Evolutionary conservation across 768 basidiomycete species (phyloP).

Genomic region (Mycena haematopus): DNA sequence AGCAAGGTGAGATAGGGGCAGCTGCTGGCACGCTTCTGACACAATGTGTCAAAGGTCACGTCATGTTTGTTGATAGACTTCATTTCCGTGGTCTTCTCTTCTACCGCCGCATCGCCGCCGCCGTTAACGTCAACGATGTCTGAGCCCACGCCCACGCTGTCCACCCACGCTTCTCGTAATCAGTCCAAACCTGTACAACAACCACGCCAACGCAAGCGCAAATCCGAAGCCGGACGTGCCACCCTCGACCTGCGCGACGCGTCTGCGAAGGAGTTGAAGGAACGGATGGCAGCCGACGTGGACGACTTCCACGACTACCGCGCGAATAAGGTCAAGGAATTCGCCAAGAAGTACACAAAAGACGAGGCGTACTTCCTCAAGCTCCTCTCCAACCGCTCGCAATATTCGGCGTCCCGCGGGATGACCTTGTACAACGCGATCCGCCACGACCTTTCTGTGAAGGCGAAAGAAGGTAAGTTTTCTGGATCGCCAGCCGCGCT

Average conservation of each 20-base stretch:
- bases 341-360: background rate
- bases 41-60: slow-evolving; percentile 1
- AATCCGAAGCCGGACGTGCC: background rate
- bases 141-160: background rate
- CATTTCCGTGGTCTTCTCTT: too few species aligned
- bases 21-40: background rate
- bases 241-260: background rate
- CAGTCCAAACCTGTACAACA: background rate
- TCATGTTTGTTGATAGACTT: background rate
- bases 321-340: background rate
- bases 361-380: background rate
- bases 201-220: background rate
- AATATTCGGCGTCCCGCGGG: background rate
- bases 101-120: background rate
- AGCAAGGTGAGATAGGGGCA: too few species aligned
- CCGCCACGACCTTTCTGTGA: background rate
- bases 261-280: background rate
- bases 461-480: slow-evolving; percentile 7
- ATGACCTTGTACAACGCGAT: background rate
- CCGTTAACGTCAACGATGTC: too few species aligned
- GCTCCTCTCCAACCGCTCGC: background rate
- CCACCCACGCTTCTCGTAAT: background rate
- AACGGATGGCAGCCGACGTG: background rate
- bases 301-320: background rate
- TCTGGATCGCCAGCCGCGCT: too few species aligned